Evolutionary conservation across 2,329 filamentous ascomycete species (phyloP).

Genomic region (Allantophomopsis cytisporea): DNA sequence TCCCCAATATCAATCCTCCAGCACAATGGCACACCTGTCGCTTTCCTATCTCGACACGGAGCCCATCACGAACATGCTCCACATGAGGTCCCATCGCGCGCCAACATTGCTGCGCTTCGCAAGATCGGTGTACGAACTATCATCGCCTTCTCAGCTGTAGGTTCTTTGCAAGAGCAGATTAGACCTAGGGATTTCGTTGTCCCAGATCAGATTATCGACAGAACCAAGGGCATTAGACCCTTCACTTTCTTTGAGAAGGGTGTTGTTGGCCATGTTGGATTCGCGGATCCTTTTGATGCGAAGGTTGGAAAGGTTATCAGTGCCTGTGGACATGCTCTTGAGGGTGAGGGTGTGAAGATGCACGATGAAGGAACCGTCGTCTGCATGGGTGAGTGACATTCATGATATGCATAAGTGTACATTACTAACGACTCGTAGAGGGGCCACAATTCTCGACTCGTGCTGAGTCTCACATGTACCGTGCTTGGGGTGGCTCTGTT

Average conservation of each 20-base stretch:
- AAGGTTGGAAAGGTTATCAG: constrained; percentile 49
- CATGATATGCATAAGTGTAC: neutral
- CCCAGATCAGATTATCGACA: constrained; percentile 61
- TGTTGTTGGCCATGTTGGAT: constrained; percentile 86
- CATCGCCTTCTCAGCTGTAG: constrained; percentile 91
- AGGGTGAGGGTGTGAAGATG: constrained; percentile 72
- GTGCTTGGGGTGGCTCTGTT: constrained; percentile 80
- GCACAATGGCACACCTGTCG: constrained; percentile 70
- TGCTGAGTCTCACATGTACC: constrained; percentile 91
- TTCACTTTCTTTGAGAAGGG: constrained; percentile 95
- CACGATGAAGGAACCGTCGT: constrained; percentile 78
- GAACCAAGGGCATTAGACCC: constrained; percentile 49
- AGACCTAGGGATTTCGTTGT: constrained; percentile 94
- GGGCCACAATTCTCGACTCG: constrained; percentile 97
- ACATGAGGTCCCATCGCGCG: constrained; percentile 86
- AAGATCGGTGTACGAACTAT: constrained; percentile 79
- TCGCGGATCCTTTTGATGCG: constrained; percentile 92
- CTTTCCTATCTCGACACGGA: constrained; percentile 91
- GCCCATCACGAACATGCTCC: constrained; percentile 79
- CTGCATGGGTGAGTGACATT: constrained; percentile 63
- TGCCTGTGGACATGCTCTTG: constrained; percentile 35
- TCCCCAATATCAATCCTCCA: constrained; percentile 74
- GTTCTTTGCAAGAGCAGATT: constrained; percentile 82
- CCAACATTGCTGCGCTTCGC: constrained; percentile 96
- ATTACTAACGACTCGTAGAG: constrained; percentile 37